Percentiles rank a stretch among this genome's conserved stretches.
These are phyloP conservation scores for Vitis amurensis DNA, from an alignment of 164 flowering plant species.

Conservation along the genomic window DNA sequence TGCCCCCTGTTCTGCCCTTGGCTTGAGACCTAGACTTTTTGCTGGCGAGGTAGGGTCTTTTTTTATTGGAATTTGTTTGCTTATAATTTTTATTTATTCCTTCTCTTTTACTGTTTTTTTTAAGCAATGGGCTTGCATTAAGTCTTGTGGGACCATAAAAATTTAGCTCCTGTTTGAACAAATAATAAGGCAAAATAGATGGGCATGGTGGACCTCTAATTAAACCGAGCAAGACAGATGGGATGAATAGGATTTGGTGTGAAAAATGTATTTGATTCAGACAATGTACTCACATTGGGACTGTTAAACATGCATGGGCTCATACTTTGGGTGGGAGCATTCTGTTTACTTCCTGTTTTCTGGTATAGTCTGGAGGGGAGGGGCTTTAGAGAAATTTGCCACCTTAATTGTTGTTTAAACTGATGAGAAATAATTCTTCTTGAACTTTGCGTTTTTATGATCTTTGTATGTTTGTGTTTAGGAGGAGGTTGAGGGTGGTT, in stretches of 20 bases:
- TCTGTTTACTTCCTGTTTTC: background rate
- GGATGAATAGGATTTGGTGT: background rate
- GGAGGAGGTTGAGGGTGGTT: no score
- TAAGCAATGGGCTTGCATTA: no score
- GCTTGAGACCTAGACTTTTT: slow-evolving; percentile 90
- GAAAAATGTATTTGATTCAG: background rate
- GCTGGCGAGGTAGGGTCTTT: slow-evolving; percentile 60
- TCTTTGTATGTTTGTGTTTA: no score
- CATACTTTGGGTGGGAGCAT: background rate
- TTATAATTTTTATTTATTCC: background rate
- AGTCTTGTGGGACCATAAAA: background rate
- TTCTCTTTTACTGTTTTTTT: background rate
- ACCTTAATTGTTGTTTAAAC: no score
- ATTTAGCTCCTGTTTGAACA: background rate
- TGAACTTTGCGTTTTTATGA: no score
- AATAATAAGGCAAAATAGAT: background rate
- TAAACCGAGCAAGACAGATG: background rate
- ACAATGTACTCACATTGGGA: background rate
- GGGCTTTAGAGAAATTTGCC: no score
- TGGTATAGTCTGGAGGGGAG: no score
- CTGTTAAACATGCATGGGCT: background rate
- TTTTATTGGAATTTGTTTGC: background rate
- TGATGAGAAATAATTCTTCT: no score
- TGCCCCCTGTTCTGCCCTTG: slow-evolving; percentile 99
- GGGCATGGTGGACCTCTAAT: background rate